Conservation (phyloP, 192 early-diverging fungal species). For the Coemansia sp. region DNA sequence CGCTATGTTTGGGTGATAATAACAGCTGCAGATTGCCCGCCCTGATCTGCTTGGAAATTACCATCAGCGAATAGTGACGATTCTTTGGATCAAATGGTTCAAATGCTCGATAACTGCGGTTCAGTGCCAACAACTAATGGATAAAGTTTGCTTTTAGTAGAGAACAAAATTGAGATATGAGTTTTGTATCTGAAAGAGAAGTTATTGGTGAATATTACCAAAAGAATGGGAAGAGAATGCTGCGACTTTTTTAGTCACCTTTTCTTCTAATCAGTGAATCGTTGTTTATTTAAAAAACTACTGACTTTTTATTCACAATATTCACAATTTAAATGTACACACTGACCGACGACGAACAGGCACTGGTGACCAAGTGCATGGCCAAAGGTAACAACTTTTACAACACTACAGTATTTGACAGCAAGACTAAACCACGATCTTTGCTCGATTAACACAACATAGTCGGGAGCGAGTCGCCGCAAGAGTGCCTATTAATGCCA, state of each 20-base stretch:
- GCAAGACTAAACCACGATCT: not conserved
- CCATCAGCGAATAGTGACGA: not conserved
- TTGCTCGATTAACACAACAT: not conserved
- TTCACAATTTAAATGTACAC: not conserved
- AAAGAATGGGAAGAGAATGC: no score
- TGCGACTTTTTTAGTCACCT: no score
- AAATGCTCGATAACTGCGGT: not conserved
- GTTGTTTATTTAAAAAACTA: no score
- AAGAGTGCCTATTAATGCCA: slow-evolving; percentile 38
- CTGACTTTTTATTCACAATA: not conserved
- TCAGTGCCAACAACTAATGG: not conserved
- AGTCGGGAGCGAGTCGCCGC: slow-evolving; percentile 20
- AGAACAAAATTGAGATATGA: not conserved
- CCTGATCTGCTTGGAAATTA: slow-evolving; percentile 14
- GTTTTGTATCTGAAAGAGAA: no score
- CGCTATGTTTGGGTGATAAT: slow-evolving; percentile 8
- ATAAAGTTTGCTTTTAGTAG: no score
- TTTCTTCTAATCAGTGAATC: no score
- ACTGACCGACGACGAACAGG: slow-evolving; percentile 14
- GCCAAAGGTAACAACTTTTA: slow-evolving; percentile 18
- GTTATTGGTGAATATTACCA: no score
- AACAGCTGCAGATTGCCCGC: not conserved
- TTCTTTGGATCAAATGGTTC: not conserved
- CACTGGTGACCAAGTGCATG: slow-evolving; percentile 21
- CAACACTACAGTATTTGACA: not conserved